Evolutionary conservation across 106 monocot species (phyloP).

Genomic region (Acorus calamus): DNA sequence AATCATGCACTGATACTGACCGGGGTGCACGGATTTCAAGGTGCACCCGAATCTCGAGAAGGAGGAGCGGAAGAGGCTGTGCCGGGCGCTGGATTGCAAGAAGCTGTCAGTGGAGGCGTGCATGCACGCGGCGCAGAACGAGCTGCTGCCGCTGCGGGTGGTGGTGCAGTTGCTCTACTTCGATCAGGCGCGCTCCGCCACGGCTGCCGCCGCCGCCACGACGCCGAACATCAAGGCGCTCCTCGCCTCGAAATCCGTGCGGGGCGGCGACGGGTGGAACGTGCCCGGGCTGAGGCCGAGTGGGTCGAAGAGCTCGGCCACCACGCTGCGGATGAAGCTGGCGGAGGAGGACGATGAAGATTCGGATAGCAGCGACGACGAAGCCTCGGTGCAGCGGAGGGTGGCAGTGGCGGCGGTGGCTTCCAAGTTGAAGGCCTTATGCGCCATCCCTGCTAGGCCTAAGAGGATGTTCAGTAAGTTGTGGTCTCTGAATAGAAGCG

Average conservation of each 20-base stretch:
- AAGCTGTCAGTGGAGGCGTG: slow-evolving; percentile 78
- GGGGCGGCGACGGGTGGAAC: slow-evolving; percentile 32
- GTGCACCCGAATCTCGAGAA: slow-evolving; percentile 64
- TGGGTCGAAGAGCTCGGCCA: slow-evolving; percentile 18
- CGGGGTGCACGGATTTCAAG: slow-evolving; percentile 9
- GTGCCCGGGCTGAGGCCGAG: slow-evolving; percentile 17
- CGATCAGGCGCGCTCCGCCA: slow-evolving; percentile 57
- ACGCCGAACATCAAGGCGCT: slow-evolving; percentile 44
- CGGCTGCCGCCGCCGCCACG: slow-evolving; percentile 21
- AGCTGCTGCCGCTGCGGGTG: slow-evolving; percentile 61
- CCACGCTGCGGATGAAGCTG: slow-evolving; percentile 82
- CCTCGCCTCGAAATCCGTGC: slow-evolving; percentile 16
- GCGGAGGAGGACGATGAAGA: slow-evolving; percentile 37
- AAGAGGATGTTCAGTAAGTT: slow-evolving; percentile 62
- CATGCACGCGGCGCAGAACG: slow-evolving; percentile 76
- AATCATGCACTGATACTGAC: too few relatives aligned
- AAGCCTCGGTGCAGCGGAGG: slow-evolving; percentile 11
- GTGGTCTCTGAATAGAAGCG: slow-evolving; percentile 59
- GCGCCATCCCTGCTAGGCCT: slow-evolving; percentile 52
- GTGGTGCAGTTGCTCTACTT: slow-evolving; percentile 85
- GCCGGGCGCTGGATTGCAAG: slow-evolving; percentile 67
- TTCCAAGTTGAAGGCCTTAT: slow-evolving; percentile 48
- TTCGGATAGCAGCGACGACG: slow-evolving; percentile 10
- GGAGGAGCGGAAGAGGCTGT: slow-evolving; percentile 49
- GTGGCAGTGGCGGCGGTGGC: slow-evolving; percentile 11